Evolutionary conservation across 345 rosid species (phyloP).

Genomic region (Aquilaria sinensis): DNA sequence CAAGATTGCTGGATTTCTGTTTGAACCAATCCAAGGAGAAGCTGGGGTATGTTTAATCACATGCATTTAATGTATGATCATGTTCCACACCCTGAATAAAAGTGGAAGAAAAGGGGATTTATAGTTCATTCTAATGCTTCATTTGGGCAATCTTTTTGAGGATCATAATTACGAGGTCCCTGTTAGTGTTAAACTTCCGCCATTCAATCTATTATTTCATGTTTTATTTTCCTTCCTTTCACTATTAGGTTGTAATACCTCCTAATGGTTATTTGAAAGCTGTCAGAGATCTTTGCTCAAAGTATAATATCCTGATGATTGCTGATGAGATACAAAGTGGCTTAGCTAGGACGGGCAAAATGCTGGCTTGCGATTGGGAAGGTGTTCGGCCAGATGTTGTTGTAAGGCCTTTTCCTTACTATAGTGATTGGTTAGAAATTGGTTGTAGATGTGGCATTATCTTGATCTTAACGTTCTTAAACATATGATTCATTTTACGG

Average conservation of each 20-base stretch:
- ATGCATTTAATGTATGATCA: slow-evolving; percentile 1
- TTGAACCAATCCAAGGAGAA: slow-evolving; percentile 98
- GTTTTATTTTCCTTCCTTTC: neutral
- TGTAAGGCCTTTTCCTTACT: slow-evolving; percentile 34
- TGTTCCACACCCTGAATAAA: neutral
- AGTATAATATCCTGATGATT: slow-evolving; percentile 79
- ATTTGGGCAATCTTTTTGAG: neutral
- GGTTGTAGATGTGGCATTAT: neutral
- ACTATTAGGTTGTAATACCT: slow-evolving; percentile 71
- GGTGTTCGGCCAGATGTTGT: slow-evolving; percentile 82
- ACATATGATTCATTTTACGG: too few relatives aligned
- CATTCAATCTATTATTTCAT: slow-evolving; percentile 3
- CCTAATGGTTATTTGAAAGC: slow-evolving; percentile 75
- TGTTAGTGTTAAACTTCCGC: neutral
- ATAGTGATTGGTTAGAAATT: neutral
- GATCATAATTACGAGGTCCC: neutral
- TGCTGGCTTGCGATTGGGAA: slow-evolving; percentile 98
- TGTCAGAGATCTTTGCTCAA: slow-evolving; percentile 80
- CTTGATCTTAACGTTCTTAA: too few relatives aligned
- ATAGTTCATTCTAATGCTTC: neutral
- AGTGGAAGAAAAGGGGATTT: too few relatives aligned
- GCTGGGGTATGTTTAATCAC: slow-evolving; percentile 69
- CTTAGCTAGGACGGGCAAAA: slow-evolving; percentile 75
- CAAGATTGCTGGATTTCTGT: slow-evolving; percentile 83
- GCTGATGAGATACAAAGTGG: slow-evolving; percentile 98